Evolutionary conservation across 345 rosid species (phyloP).

Genomic region (Gossypium anomalum): DNA sequence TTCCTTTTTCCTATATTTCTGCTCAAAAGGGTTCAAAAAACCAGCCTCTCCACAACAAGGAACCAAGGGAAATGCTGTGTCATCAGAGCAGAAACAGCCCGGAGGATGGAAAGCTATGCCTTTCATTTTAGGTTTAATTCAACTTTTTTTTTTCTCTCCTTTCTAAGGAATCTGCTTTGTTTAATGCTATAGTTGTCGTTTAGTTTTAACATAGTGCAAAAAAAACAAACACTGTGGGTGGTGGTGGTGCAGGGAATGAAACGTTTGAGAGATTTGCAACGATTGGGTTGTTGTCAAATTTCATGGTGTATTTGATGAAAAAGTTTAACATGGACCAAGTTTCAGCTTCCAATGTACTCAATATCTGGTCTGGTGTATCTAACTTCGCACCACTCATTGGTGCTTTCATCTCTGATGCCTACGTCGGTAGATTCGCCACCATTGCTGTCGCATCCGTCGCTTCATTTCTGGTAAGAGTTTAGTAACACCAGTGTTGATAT

Average conservation of each 20-base stretch:
- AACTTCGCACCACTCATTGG: slow-evolving; percentile 64
- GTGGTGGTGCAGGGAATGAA: slow-evolving; percentile 48
- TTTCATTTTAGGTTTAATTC: slow-evolving; percentile 49
- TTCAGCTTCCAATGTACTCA: slow-evolving; percentile 44
- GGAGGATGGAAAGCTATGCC: slow-evolving; percentile 90
- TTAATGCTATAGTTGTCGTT: no score
- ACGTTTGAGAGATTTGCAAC: slow-evolving; percentile 78
- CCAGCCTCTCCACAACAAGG: slow-evolving; percentile 14
- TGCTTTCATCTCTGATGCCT: slow-evolving; percentile 60
- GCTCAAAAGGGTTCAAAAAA: slow-evolving; percentile 19
- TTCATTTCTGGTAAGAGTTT: slow-evolving; percentile 46
- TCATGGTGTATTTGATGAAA: slow-evolving; percentile 57
- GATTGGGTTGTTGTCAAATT: slow-evolving; percentile 47
- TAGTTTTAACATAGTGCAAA: no score
- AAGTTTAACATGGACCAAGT: slow-evolving; percentile 59
- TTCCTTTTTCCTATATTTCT: slow-evolving; percentile 17
- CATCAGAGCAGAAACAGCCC: slow-evolving; percentile 37
- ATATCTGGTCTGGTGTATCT: slow-evolving; percentile 61
- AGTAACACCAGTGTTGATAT: no score
- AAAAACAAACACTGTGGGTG: no score
- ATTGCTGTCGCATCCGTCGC: slow-evolving; percentile 48
- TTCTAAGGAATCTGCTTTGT: background rate
- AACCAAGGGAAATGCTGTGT: background rate
- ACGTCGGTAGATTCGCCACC: slow-evolving; percentile 43
- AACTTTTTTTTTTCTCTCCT: background rate